phyloP scores from a whole-genome alignment of 2,329 filamentous ascomycete genomes.

The Tolypocladium album region DNA sequence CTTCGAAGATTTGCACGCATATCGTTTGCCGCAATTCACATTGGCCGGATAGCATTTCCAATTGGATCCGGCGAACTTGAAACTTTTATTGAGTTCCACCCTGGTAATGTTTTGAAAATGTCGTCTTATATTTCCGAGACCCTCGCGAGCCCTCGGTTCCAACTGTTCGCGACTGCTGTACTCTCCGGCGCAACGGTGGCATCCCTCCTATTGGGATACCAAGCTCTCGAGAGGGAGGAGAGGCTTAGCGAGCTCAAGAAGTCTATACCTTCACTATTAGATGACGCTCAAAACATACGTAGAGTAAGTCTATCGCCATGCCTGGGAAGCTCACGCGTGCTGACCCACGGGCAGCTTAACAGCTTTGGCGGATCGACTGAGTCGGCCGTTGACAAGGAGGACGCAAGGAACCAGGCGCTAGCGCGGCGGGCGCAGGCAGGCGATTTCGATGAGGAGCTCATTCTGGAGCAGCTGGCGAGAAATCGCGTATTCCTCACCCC shows the following conservation, averaged over 20 bases:
- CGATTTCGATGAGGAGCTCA: slow-evolving; percentile 66
- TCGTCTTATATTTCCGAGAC: slow-evolving; percentile 32
- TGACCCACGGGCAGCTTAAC: slow-evolving; percentile 37
- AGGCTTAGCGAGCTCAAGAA: slow-evolving; percentile 46
- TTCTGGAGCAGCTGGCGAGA: slow-evolving; percentile 86
- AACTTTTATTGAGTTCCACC: background rate
- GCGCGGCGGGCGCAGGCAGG: slow-evolving; percentile 50
- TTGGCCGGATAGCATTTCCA: background rate
- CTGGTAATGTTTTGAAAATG: slow-evolving; percentile 19
- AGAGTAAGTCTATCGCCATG: slow-evolving; percentile 6
- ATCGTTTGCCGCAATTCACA: background rate
- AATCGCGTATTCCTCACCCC: slow-evolving; percentile 86
- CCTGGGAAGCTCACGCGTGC: background rate
- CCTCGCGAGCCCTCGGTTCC: slow-evolving; percentile 36
- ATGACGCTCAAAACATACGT: slow-evolving; percentile 9
- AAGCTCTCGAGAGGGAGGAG: slow-evolving; percentile 44
- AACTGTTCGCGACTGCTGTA: slow-evolving; percentile 62
- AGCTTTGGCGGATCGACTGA: slow-evolving; percentile 45
- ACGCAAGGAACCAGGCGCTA: slow-evolving; percentile 46
- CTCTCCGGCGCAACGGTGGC: slow-evolving; percentile 51
- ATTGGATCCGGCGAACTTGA: background rate
- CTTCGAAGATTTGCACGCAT: background rate
- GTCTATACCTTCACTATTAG: slow-evolving; percentile 37
- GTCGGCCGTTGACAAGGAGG: slow-evolving; percentile 43
- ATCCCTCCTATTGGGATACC: slow-evolving; percentile 50